Conservation (phyloP, 495 filamentous ascomycete genomes). For the Pyrenula aspistea region DNA sequence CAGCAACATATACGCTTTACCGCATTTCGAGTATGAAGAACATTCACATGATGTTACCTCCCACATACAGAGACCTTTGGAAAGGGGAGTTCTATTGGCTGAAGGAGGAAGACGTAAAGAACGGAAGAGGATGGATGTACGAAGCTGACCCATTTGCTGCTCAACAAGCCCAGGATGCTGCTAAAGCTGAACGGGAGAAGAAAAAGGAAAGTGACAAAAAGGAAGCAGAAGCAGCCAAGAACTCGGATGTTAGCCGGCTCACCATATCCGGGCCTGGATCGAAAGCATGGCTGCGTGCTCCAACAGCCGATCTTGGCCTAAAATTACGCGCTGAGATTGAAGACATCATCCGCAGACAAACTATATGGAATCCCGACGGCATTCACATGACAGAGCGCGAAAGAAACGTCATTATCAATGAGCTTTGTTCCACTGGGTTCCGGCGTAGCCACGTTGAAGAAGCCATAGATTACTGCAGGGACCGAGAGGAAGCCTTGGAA, state of each 20-base stretch:
- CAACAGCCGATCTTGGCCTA: conserved; percentile 85
- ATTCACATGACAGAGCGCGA: conserved; percentile 48
- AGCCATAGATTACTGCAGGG: conserved; percentile 74
- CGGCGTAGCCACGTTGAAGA: conserved; percentile 80
- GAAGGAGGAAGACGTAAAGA: conserved; percentile 62
- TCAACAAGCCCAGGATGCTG: conserved; percentile 64
- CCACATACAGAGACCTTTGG: conserved; percentile 77
- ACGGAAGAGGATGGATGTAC: conserved; percentile 82
- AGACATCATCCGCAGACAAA: conserved; percentile 57
- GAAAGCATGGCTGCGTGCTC: conserved; percentile 72
- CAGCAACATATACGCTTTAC: conserved; percentile 80
- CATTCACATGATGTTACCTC: conserved; percentile 87
- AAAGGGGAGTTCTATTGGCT: conserved; percentile 69
- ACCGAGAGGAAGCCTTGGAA: conserved; percentile 80
- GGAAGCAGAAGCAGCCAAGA: conserved; percentile 46
- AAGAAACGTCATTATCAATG: conserved; percentile 50
- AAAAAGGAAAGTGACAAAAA: conserved; percentile 35
- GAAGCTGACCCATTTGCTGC: conserved; percentile 88
- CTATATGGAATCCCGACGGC: conserved; percentile 74
- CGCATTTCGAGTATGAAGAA: conserved; percentile 90
- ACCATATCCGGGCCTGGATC: conserved; percentile 24
- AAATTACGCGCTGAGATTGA: conserved; percentile 68
- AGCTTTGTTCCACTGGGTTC: conserved; percentile 68
- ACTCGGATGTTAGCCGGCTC: conserved; percentile 47
- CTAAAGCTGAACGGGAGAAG: conserved; percentile 57